Base-by-base conservation (phyloP, 192 early-diverging fungal genomes). In the Coemansia brasiliensis region DNA sequence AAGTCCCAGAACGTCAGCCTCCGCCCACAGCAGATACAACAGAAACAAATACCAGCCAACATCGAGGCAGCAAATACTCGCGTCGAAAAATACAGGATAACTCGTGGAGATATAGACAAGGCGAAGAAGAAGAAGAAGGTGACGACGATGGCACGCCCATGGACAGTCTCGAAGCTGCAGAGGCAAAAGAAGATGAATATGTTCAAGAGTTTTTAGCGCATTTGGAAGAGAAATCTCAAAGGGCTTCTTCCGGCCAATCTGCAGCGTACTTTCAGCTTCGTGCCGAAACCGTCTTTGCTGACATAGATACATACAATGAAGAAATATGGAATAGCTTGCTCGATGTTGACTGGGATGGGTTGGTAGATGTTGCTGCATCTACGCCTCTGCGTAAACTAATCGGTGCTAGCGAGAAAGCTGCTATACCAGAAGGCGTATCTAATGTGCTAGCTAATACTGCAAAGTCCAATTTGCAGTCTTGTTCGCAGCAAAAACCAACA, bases 241-340 rank as follows among this genome's bases (percentile, higher is more conserved):
- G 13, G 13, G 42, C 22, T 15, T 20, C 59, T 16, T 16, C 40
- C 20, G 49, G 62, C 20, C 70, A 67, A 7, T 61, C 63, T 8
- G 55, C 63, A 3, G 70, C 52, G 11, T 73, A 66, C 54, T 73
- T 73, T 39, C 64, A 62, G 48, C 70, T 73, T 15, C 70, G 55
- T 20, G 55, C 51, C 16, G 56, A 71, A 32, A 22, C 55, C 35
- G 69, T 39, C 12, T 65, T 60, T 18, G 52, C 21, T 12, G 59
- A 37, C 3, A 52, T 73, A 18, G 55, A 26, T 17, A 13, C 42
- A 10, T 58, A 57, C 27, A 43, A 45, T 9, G 55, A 65, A 4
- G 39, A 45, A 3, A 26, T 41, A 6, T 73, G 70, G 70, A 39
- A 54, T n/a, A 42, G 26, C 10, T 50, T 73, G 15, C 12, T 58